A percentile compares a stretch with the other conserved stretches of the same genome.
These are phyloP conservation scores for Helianthus tuberosus DNA, from an alignment of 129 eudicot species.

Conservation along the genomic window DNA sequence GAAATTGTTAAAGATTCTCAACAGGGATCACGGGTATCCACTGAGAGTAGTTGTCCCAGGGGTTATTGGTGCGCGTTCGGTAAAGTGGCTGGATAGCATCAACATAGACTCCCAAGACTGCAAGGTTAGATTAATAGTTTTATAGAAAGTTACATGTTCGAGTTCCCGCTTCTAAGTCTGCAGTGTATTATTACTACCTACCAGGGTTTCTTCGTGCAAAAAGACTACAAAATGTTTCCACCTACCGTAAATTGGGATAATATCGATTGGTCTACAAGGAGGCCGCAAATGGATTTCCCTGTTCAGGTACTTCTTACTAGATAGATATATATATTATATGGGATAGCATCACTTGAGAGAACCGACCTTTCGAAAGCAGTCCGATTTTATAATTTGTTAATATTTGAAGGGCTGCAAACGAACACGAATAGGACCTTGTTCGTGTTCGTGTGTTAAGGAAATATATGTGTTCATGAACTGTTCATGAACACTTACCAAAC, in stretches of 20 bases:
- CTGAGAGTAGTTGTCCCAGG: constrained; percentile 94
- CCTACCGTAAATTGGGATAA: constrained; percentile 96
- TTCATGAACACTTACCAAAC: too few relatives aligned
- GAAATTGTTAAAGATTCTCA: constrained; percentile 56
- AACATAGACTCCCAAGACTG: constrained; percentile 83
- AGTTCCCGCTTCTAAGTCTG: constrained; percentile 1
- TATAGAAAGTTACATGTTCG: not conserved
- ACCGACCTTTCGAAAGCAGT: not conserved
- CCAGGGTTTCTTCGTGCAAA: constrained; percentile 96
- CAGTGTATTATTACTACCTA: constrained; percentile 26
- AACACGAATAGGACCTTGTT: too few relatives aligned
- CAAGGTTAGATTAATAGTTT: constrained; percentile 55
- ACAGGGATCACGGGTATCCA: constrained; percentile 99
- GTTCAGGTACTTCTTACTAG: constrained; percentile 55
- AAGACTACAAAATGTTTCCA: constrained; percentile 95
- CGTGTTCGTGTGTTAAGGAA: too few relatives aligned
- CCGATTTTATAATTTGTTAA: not conserved
- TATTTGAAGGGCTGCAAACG: too few relatives aligned
- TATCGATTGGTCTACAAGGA: constrained; percentile 89
- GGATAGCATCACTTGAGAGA: not conserved
- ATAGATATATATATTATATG: too few relatives aligned
- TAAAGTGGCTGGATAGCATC: constrained; percentile 91
- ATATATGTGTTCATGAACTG: too few relatives aligned
- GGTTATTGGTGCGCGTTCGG: constrained; percentile 98
- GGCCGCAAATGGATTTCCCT: constrained; percentile 94